Conservation (phyloP, 495 filamentous ascomycete genomes). For the Collariella sp. region DNA sequence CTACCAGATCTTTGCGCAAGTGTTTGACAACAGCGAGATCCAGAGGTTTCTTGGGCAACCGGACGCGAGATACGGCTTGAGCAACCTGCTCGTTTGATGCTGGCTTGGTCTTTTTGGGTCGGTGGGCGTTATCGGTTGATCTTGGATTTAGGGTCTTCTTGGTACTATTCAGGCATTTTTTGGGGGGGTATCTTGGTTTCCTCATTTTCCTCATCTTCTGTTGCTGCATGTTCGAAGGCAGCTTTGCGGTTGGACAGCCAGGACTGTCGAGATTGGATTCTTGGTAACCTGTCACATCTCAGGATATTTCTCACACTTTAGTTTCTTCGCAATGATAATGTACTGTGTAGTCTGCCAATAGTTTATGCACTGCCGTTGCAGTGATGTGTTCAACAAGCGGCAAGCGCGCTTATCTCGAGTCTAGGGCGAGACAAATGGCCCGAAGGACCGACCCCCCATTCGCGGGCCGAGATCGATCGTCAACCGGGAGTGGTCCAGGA, state of each 20-base stretch:
- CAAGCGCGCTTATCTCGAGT: constrained; percentile 3
- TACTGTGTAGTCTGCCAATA: background rate
- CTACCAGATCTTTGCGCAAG: constrained; percentile 34
- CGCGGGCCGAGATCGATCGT: constrained; percentile 8
- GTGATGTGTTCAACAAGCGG: background rate
- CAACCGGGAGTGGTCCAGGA: background rate
- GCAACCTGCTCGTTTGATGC: constrained; percentile 28
- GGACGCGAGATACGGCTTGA: constrained; percentile 39
- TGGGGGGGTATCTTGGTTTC: background rate
- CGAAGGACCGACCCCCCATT: background rate
- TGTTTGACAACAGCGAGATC: constrained; percentile 36
- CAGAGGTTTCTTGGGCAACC: constrained; percentile 33
- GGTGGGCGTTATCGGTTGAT: background rate
- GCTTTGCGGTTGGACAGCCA: background rate
- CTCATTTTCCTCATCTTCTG: background rate
- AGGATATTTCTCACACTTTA: background rate
- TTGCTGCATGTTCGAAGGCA: background rate
- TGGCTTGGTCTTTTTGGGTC: background rate
- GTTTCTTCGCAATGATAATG: constrained; percentile 1
- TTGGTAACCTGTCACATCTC: background rate
- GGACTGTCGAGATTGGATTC: background rate
- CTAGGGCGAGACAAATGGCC: background rate
- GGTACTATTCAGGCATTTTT: background rate
- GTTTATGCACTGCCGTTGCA: background rate
- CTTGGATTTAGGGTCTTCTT: background rate